Evolutionary conservation across 2,329 filamentous ascomycete genomes (phyloP), one percentile per base, ranked within the genome.

Genomic region (Talaromyces islandicus): DNA sequence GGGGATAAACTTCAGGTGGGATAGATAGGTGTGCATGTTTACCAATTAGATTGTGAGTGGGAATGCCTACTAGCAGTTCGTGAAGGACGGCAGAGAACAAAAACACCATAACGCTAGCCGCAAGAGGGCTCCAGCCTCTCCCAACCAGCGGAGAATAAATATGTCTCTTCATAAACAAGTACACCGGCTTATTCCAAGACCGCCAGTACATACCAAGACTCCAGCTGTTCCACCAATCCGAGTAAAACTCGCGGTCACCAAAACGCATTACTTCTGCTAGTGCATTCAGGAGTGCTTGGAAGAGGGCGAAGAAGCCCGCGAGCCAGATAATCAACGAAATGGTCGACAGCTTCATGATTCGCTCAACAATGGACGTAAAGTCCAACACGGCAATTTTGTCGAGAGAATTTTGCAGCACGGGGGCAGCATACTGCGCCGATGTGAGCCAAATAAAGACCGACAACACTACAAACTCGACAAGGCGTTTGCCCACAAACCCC

Each of bases 241-340:
- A 88, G 74, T 99, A 99, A 74, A 99, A 99, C 57, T 92, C 89
- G 30, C 94, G 85, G 73, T 99, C 94, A 19, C 89, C 94, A 69
- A 99, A 99, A 50, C 85, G 83, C 80, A 91, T 89, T 12, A 97
- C 79, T 74, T 99, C 94, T 3, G 93, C 93, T 21, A 97, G 80
- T 0, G 91, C 91, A 70, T 99, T 99, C 55, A 99, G 80, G 63
- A 90, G 88, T 1, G 90, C 93, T 71, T 99, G 94, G 78, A 99
- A 99, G 14, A 97, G 78, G 2, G 93, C 94, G 69, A 97, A 97
- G 81, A 99, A 99, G 6, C 94, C 93, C 1, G 92, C 92, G 0
- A 99, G 87, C 94, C 94, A 99, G 72, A 97, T 96, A 64, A 97
- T 88, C 30, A 97, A 83, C 19, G 90, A 95, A 63, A 99, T 96